Conservation (phyloP, 495 filamentous ascomycete genomes). For the Neurospora sp. region DNA sequence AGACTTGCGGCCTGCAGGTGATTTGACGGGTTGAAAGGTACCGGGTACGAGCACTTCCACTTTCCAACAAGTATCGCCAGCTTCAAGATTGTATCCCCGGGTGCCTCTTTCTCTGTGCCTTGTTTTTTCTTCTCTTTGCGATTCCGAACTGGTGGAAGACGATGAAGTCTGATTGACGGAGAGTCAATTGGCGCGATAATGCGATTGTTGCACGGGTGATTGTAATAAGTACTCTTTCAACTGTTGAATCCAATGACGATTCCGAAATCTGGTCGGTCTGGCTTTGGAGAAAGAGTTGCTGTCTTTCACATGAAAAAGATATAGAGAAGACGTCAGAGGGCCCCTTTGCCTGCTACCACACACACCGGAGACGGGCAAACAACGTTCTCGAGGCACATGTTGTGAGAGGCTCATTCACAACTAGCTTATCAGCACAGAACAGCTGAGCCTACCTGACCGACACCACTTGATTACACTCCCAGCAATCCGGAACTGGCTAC, state of each 20-base stretch:
- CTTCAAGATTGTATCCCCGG: background rate
- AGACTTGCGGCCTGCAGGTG: background rate
- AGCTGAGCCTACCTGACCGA: background rate
- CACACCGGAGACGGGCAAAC: background rate
- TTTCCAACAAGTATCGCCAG: background rate
- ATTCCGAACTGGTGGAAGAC: background rate
- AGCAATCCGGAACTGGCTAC: background rate
- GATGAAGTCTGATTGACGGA: background rate
- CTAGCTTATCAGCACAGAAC: background rate
- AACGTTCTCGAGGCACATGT: background rate
- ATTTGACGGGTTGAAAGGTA: background rate
- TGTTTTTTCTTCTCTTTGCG: background rate
- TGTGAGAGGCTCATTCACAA: no score
- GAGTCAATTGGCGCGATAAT: background rate
- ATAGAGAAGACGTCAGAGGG: constrained; percentile 2
- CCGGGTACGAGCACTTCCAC: background rate
- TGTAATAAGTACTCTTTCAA: background rate
- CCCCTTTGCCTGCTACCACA: background rate
- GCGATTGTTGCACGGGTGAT: background rate
- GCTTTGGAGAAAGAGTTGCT: background rate
- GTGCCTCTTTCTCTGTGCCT: background rate
- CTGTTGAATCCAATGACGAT: background rate
- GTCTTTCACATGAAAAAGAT: background rate
- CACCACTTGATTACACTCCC: background rate
- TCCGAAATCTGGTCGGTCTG: background rate